Evolutionary conservation across 2,329 filamentous ascomycete species (phyloP).

Genomic region (Mycocentrospora acerina): DNA sequence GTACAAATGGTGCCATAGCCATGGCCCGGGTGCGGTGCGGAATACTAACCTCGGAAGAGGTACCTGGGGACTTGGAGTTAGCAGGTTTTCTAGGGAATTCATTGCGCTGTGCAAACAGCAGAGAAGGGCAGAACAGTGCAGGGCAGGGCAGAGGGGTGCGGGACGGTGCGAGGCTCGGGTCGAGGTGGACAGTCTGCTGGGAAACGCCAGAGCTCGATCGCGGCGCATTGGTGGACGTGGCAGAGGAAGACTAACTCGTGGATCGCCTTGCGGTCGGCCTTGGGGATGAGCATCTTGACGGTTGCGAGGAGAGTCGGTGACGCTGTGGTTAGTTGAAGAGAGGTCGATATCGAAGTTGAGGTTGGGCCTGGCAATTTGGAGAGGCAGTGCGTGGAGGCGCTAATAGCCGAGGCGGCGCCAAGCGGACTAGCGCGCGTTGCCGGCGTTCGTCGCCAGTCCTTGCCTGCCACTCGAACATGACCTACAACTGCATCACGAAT

Average conservation of each 20-base stretch:
- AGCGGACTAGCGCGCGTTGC: too few relatives aligned
- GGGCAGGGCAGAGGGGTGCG: too few relatives aligned
- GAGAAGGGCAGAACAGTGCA: too few relatives aligned
- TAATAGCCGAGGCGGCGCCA: too few relatives aligned
- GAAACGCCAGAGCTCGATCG: constrained; percentile 31
- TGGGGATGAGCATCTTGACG: constrained; percentile 84
- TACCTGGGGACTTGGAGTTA: constrained; percentile 33
- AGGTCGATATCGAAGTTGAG: constrained; percentile 18
- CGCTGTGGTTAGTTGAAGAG: constrained; percentile 20
- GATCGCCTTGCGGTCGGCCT: constrained; percentile 99
- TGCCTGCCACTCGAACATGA: too few relatives aligned
- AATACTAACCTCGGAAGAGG: constrained; percentile 48
- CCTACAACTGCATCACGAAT: too few relatives aligned
- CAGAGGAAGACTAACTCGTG: constrained; percentile 83
- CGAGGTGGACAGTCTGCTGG: constrained; percentile 32
- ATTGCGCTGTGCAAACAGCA: too few relatives aligned
- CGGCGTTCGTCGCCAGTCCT: background rate
- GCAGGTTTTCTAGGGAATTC: constrained; percentile 20
- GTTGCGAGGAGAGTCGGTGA: constrained; percentile 29
- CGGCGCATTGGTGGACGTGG: constrained; percentile 15
- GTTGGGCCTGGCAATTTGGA: constrained; percentile 1
- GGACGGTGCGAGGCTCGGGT: constrained; percentile 28
- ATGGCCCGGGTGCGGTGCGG: constrained; percentile 32
- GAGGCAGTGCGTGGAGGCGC: constrained; percentile 11
- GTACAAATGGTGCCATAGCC: constrained; percentile 42